These are phyloP conservation scores for Hirsutella minnesotensis DNA, from an alignment of 2,329 filamentous ascomycete species.

Conservation along the genomic window DNA sequence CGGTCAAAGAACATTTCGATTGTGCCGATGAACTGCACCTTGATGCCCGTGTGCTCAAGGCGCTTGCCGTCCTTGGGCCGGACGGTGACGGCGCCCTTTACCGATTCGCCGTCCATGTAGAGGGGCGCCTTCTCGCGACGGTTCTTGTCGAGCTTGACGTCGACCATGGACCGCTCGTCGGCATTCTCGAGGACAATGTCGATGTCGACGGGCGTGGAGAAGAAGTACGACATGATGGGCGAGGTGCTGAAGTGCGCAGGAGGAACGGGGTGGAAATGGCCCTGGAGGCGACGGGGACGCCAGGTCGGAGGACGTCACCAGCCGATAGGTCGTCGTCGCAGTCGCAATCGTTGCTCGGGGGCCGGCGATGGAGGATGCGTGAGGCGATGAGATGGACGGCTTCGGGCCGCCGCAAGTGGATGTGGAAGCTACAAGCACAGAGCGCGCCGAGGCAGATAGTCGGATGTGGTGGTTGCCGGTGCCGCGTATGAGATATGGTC, in stretches of 20 bases:
- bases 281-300: not conserved
- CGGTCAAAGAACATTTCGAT: constrained; percentile 99
- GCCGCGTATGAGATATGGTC: no score
- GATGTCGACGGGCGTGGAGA: constrained; percentile 96
- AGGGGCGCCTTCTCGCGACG: constrained; percentile 91
- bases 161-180: constrained; percentile 89
- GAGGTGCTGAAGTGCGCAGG: not conserved
- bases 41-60: constrained; percentile 96
- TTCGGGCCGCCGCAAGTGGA: no score
- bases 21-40: constrained; percentile 97
- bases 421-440: no score
- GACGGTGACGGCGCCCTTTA: constrained; percentile 91
- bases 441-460: no score
- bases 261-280: not conserved
- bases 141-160: constrained; percentile 98
- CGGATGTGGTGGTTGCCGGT: no score
- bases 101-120: constrained; percentile 96
- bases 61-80: constrained; percentile 96
- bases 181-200: constrained; percentile 94
- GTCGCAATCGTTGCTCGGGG: not conserved
- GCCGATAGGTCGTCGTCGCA: no score
- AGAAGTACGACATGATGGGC: constrained; percentile 82
- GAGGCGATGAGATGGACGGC: no score
- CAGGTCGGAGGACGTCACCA: no score
- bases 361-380: not conserved